A percentile compares a stretch with the other conserved stretches of the same genome.
Conservation (phyloP, 139 green algal species). For the Tetraselmis chui region DNA sequence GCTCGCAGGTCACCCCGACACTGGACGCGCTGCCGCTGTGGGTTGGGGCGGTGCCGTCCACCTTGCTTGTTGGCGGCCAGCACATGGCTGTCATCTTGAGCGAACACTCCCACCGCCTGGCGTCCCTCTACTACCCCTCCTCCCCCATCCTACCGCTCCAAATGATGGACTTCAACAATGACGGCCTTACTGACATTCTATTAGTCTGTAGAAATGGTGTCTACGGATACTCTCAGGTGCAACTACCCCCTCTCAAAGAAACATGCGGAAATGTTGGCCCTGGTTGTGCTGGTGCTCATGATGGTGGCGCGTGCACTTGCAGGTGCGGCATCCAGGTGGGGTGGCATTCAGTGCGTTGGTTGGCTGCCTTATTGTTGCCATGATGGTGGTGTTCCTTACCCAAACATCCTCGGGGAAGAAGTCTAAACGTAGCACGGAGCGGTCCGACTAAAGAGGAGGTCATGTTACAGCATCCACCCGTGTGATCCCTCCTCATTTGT, state of each 20-base stretch:
- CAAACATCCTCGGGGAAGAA: conserved; percentile 37
- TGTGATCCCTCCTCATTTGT: no score
- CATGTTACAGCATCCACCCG: no score
- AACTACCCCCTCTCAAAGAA: neutral
- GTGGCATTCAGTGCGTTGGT: conserved; percentile 73
- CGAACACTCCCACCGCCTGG: conserved; percentile 57
- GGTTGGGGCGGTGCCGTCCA: conserved; percentile 38
- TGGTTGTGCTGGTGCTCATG: no score
- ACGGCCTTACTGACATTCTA: conserved; percentile 83
- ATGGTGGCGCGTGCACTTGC: conserved; percentile 10
- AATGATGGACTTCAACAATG: conserved; percentile 81
- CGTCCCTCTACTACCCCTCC: conserved; percentile 24
- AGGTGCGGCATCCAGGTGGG: conserved; percentile 64
- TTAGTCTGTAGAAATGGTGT: conserved; percentile 50
- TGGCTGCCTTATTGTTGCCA: conserved; percentile 71
- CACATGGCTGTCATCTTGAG: conserved; percentile 48
- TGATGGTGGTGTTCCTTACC: conserved; percentile 70
- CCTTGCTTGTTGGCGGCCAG: conserved; percentile 47
- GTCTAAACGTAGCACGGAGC: conserved; percentile 44
- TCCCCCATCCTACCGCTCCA: conserved; percentile 37
- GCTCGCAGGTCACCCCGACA: conserved; percentile 36
- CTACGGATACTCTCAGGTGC: conserved; percentile 66
- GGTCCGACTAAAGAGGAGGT: conserved; percentile 46
- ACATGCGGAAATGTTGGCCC: neutral
- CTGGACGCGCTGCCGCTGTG: conserved; percentile 63